A percentile compares a stretch with the other conserved stretches of the same genome.
These are phyloP conservation scores for Trichosanthes cucumerina DNA, from an alignment of 306 rosid genomes.

Conservation along the genomic window DNA sequence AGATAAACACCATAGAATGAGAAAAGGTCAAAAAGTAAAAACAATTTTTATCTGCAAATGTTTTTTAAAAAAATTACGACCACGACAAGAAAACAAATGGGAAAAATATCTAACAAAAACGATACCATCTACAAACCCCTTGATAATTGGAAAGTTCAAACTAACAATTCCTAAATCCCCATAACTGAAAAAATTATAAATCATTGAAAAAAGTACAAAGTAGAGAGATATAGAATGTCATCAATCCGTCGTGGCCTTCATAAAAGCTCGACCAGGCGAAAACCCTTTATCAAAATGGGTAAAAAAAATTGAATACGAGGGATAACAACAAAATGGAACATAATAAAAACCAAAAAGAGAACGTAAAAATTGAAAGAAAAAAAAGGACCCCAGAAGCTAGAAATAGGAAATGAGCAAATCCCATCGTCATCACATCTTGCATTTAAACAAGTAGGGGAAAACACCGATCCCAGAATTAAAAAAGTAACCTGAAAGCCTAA, in stretches of 20 bases:
- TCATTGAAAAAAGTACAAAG: neutral
- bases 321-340: neutral
- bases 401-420: neutral
- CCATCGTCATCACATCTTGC: neutral
- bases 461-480: conserved; percentile 3
- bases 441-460: neutral
- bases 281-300: neutral
- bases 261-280: conserved; percentile 3
- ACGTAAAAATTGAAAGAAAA: neutral
- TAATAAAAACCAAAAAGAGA: neutral
- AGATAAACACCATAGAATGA: neutral
- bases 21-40: neutral
- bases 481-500: neutral
- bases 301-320: neutral
- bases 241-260: neutral
- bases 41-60: neutral
- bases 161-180: neutral
- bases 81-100: neutral
- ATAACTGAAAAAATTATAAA: neutral
- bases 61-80: neutral
- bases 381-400: neutral
- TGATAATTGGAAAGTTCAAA: neutral
- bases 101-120: neutral
- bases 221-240: neutral
- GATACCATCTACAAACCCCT: neutral